Conservation (phyloP, 805 yeast species). For the Yamadazyma endophytica region DNA sequence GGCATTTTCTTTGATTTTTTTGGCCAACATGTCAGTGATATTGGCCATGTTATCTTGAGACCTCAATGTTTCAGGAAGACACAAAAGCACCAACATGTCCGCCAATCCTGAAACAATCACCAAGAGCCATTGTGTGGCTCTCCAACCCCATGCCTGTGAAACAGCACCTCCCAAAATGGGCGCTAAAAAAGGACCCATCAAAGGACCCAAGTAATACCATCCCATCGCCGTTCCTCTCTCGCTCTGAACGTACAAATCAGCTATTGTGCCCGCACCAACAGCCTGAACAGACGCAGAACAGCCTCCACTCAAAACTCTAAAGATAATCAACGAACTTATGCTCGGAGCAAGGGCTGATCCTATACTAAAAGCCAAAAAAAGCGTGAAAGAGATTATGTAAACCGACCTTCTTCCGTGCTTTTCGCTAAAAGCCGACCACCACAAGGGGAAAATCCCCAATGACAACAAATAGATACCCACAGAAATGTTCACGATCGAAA, state of each 20-base stretch:
- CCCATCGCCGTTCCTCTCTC: slow-evolving; percentile 81
- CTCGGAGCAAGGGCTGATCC: slow-evolving; percentile 67
- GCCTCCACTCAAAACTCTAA: slow-evolving; percentile 74
- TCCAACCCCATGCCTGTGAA: slow-evolving; percentile 73
- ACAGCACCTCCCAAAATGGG: slow-evolving; percentile 79
- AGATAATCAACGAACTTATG: slow-evolving; percentile 59
- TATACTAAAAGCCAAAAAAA: slow-evolving; percentile 62
- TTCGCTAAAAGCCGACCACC: slow-evolving; percentile 87
- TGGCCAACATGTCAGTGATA: slow-evolving; percentile 27
- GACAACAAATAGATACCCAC: slow-evolving; percentile 75
- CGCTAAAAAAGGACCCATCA: slow-evolving; percentile 73
- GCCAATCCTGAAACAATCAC: slow-evolving; percentile 61
- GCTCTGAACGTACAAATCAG: slow-evolving; percentile 64
- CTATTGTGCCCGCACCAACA: slow-evolving; percentile 85
- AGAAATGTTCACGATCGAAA: slow-evolving; percentile 64
- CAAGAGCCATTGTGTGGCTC: slow-evolving; percentile 84
- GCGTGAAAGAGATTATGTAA: slow-evolving; percentile 61
- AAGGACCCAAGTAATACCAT: slow-evolving; percentile 72
- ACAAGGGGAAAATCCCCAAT: slow-evolving; percentile 75
- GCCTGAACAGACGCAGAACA: slow-evolving; percentile 83
- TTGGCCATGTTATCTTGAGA: slow-evolving; percentile 56
- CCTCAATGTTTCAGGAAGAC: slow-evolving; percentile 78
- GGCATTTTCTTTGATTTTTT: neutral
- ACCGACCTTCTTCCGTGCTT: slow-evolving; percentile 69
- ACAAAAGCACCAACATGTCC: slow-evolving; percentile 45